A percentile compares a stretch with the other conserved stretches of the same genome.
Evolutionary conservation across 2,329 filamentous ascomycete species (phyloP).

Genomic region (Lecanoromycetidae sp.): DNA sequence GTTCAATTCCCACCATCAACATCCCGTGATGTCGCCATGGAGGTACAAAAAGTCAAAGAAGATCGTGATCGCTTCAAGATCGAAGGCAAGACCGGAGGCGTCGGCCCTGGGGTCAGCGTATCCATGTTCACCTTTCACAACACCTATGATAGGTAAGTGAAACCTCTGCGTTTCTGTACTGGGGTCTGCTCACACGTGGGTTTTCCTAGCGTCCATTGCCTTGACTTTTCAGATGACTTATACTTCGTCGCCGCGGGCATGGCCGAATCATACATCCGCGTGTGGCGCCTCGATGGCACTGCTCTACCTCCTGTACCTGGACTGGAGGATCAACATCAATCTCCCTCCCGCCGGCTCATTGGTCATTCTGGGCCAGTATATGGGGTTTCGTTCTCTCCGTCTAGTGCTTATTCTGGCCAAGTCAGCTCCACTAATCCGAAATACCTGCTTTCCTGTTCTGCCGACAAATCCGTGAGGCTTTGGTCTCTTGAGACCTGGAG

Average conservation of each 20-base stretch:
- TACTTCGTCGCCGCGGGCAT: conserved; percentile 79
- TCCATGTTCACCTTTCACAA: conserved; percentile 99
- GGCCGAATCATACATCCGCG: conserved; percentile 84
- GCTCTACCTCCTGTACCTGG: conserved; percentile 50
- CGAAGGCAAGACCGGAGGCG: conserved; percentile 68
- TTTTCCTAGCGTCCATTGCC: conserved; percentile 59
- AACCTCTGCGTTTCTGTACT: background rate
- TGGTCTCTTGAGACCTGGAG: conserved; percentile 90
- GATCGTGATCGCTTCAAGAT: conserved; percentile 86
- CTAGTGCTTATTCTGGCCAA: conserved; percentile 39
- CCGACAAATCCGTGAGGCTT: conserved; percentile 75
- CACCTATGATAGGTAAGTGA: conserved; percentile 66
- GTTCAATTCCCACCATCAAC: conserved; percentile 80
- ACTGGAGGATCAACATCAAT: conserved; percentile 47
- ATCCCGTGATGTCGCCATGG: conserved; percentile 80
- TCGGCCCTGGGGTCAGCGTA: conserved; percentile 71
- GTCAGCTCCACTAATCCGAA: conserved; percentile 50
- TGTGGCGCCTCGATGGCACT: conserved; percentile 84
- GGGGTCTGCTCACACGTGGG: conserved; percentile 7
- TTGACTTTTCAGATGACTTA: conserved; percentile 90
- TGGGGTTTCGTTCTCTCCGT: conserved; percentile 75
- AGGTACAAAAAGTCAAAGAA: conserved; percentile 87
- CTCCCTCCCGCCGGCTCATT: conserved; percentile 63
- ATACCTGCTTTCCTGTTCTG: conserved; percentile 74
- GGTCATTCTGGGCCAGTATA: conserved; percentile 88